phyloP scores from a whole-genome alignment of 2,329 filamentous ascomycete species.

The Thielaviopsis punctulata region DNA sequence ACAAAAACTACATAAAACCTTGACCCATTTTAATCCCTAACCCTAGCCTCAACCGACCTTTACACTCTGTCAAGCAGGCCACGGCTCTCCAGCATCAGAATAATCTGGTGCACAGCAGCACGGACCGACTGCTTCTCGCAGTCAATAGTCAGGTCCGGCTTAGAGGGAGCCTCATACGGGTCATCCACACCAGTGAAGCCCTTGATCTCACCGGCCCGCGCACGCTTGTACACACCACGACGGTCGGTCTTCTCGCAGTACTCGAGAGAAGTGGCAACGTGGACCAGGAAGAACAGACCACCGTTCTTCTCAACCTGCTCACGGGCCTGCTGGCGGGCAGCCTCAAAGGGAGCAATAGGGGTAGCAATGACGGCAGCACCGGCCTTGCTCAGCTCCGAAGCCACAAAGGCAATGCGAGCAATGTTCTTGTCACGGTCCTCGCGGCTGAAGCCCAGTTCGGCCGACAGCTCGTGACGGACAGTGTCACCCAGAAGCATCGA shows the following conservation, averaged over 20 bases:
- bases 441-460: constrained; percentile 85
- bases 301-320: constrained; percentile 78
- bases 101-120: constrained; percentile 91
- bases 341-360: constrained; percentile 85
- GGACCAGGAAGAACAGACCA: constrained; percentile 72
- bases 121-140: constrained; percentile 72
- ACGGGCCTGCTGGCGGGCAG: constrained; percentile 56
- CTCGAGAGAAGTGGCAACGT: constrained; percentile 85
- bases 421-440: constrained; percentile 93
- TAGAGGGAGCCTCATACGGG: constrained; percentile 73
- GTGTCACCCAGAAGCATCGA: constrained; percentile 92
- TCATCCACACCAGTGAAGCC: constrained; percentile 97
- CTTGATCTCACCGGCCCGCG: constrained; percentile 80
- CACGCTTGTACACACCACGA: constrained; percentile 71
- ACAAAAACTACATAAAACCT: not conserved
- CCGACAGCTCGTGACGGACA: constrained; percentile 79
- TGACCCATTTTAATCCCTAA: not conserved
- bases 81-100: constrained; percentile 76
- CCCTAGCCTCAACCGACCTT: not conserved
- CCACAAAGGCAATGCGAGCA: constrained; percentile 88
- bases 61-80: constrained; percentile 64
- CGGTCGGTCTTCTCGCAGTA: constrained; percentile 91
- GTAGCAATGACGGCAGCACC: constrained; percentile 91
- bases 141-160: constrained; percentile 74
- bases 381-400: constrained; percentile 80